Evolutionary conservation across 306 rosid species (phyloP).

Genomic region (Corylus heterophylla): DNA sequence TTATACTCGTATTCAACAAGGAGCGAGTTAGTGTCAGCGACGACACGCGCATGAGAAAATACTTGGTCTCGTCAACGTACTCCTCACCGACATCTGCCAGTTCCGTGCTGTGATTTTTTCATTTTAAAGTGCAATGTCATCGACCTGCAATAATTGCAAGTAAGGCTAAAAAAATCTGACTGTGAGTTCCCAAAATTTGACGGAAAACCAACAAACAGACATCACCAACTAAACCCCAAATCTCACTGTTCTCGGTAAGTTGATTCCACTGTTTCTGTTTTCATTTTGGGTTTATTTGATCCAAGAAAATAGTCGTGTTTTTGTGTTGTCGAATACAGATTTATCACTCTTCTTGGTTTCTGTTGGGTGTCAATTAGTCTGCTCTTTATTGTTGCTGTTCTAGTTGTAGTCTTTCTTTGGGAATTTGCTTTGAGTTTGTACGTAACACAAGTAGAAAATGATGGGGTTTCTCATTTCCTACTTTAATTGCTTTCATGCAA

Average conservation of each 20-base stretch:
- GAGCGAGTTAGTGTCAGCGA: neutral
- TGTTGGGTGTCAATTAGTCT: conserved; percentile 10
- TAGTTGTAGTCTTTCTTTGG: conserved; percentile 1
- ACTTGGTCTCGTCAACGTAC: neutral
- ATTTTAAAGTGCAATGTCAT: too few species aligned
- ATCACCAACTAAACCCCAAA: too few species aligned
- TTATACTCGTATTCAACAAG: neutral
- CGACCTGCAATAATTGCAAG: too few species aligned
- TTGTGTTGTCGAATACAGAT: too few species aligned
- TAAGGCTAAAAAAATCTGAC: too few species aligned
- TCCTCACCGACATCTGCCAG: neutral
- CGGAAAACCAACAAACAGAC: too few species aligned
- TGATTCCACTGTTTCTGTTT: too few species aligned
- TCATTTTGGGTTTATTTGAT: too few species aligned
- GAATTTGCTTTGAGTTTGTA: neutral
- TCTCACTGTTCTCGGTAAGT: too few species aligned
- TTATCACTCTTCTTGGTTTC: neutral
- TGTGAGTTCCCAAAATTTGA: too few species aligned
- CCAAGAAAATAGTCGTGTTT: too few species aligned
- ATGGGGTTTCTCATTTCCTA: conserved; percentile 10
- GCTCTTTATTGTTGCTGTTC: conserved; percentile 6
- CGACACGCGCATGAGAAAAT: neutral
- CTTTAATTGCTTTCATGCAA: neutral
- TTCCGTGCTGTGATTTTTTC: neutral
- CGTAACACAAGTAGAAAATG: conserved; percentile 5